phyloP scores from a whole-genome alignment of 2,329 filamentous ascomycete genomes.

The Colletotrichum higginsianum region DNA sequence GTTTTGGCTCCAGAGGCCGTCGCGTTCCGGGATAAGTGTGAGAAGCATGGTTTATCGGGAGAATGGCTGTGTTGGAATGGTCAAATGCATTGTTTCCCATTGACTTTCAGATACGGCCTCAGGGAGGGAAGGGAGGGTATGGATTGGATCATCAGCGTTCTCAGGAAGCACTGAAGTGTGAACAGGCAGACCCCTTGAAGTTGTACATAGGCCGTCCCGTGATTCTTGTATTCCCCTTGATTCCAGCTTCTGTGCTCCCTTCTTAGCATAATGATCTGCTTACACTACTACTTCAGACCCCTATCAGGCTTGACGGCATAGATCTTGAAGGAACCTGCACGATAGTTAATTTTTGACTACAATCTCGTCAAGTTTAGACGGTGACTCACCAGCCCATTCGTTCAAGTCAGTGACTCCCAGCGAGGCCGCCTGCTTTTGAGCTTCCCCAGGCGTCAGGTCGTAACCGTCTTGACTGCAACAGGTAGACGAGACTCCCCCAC shows the following conservation, averaged over 20 bases:
- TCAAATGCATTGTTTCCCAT: slow-evolving; percentile 73
- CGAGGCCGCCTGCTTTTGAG: slow-evolving; percentile 18
- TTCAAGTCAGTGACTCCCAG: slow-evolving; percentile 60
- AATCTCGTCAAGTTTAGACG: background rate
- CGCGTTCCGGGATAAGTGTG: slow-evolving; percentile 62
- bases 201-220: no score
- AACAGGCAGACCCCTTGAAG: no score
- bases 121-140: slow-evolving; percentile 61
- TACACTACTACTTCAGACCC: background rate
- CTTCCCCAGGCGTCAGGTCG: background rate
- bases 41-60: slow-evolving; percentile 60
- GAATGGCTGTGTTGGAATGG: slow-evolving; percentile 72
- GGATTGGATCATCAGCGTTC: slow-evolving; percentile 59
- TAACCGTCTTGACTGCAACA: background rate
- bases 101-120: slow-evolving; percentile 64
- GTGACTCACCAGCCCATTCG: slow-evolving; percentile 63
- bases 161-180: slow-evolving; percentile 13
- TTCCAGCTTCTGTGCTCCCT: no score
- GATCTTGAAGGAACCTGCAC: slow-evolving; percentile 63
- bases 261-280: background rate
- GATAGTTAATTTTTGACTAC: slow-evolving; percentile 7
- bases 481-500: slow-evolving; percentile 21
- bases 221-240: background rate
- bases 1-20: slow-evolving; percentile 68
- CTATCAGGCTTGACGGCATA: slow-evolving; percentile 61